Conservation (phyloP, 208 protist species). For the Strigomonas galati region DNA sequence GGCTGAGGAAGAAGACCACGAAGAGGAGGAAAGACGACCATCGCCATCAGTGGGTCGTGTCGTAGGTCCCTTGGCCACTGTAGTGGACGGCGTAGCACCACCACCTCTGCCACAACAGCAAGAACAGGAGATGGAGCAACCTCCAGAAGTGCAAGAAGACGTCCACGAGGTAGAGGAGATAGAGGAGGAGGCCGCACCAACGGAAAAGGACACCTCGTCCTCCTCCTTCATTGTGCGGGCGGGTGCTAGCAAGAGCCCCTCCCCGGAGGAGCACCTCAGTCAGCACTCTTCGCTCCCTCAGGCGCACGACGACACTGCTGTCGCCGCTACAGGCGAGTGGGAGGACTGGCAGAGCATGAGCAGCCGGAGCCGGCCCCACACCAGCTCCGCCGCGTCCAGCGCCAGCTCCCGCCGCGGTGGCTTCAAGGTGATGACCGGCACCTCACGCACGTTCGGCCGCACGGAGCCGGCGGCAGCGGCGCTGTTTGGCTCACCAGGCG, state of each 20-base stretch:
- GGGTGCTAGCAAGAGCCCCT: no score
- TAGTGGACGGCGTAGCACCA: no score
- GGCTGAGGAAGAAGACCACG: neutral
- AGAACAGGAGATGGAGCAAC: no score
- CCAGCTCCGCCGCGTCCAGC: neutral
- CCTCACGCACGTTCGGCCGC: neutral
- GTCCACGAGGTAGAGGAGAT: no score
- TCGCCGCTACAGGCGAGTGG: neutral
- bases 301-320: neutral
- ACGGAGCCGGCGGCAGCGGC: neutral
- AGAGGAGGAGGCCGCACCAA: no score
- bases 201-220: no score
- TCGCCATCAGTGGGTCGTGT: no score
- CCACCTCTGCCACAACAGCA: no score
- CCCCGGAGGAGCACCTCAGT: no score
- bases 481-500: neutral
- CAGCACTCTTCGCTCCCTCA: neutral
- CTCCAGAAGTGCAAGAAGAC: no score
- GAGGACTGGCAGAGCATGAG: neutral
- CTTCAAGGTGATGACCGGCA: neutral
- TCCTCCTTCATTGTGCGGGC: no score
- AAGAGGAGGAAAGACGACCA: neutral
- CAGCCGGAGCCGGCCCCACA: neutral
- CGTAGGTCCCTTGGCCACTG: no score
- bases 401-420: neutral